phyloP scores from a whole-genome alignment of 78 protist species.

The Acrasis kona region DNA sequence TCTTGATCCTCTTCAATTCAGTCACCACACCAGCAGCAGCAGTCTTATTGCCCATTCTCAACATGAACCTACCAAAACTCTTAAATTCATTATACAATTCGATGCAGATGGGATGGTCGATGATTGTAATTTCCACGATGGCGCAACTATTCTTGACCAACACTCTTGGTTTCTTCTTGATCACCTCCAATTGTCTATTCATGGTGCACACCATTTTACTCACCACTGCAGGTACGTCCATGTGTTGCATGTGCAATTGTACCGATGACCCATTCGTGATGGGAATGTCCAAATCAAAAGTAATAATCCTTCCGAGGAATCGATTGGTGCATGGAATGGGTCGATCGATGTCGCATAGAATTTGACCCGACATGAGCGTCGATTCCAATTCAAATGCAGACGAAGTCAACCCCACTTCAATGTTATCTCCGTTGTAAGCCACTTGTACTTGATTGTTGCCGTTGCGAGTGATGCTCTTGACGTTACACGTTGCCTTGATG shows the following conservation, averaged over 20 bases:
- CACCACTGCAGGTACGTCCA: conserved; percentile 50
- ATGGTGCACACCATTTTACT: conserved; percentile 20
- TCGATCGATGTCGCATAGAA: neutral
- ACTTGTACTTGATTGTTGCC: neutral
- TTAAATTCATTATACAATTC: conserved; percentile 54
- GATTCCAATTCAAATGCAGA: neutral
- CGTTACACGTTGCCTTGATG: neutral
- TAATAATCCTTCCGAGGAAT: neutral
- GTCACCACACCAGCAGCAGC: conserved; percentile 52
- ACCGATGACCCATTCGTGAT: conserved; percentile 47
- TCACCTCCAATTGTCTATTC: conserved; percentile 63
- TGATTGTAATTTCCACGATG: conserved; percentile 47
- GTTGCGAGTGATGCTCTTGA: conserved; percentile 17
- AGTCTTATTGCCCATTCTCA: conserved; percentile 76
- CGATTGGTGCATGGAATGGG: neutral
- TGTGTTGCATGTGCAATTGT: conserved; percentile 68
- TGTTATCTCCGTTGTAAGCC: conserved; percentile 68
- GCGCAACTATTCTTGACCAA: conserved; percentile 47
- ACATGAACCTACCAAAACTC: conserved; percentile 84
- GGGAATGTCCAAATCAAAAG: conserved; percentile 8
- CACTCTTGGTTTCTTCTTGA: conserved; percentile 61
- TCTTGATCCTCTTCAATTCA: neutral
- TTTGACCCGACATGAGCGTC: conserved; percentile 19
- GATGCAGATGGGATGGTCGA: conserved; percentile 45
- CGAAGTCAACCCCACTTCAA: conserved; percentile 30